Base-by-base conservation (phyloP, 495 filamentous ascomycete species). In the Apiosordaria backusii region DNA sequence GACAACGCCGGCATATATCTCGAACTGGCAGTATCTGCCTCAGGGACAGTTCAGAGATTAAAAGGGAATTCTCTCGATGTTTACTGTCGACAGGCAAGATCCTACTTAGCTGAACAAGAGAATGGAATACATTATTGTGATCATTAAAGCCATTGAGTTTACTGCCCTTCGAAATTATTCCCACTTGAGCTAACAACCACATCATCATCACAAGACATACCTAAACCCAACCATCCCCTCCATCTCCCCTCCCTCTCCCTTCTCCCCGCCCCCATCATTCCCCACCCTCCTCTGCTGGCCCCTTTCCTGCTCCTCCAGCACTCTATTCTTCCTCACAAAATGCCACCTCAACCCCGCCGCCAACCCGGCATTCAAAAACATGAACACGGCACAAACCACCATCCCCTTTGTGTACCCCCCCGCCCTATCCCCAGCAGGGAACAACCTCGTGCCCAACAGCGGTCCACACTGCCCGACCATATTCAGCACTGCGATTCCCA, bases 381-480 rank as follows among this genome's bases (percentile, higher is more conserved):
- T 89, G 70, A 92, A 91, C 2, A 83, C 86, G 0, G 88, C 89
- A 72, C 89, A 91, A 52, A 91, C 79, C 18, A 76, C 77, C 82
- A 89, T 89, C 0, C 90, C 90, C 62, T 80, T 83, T n/a, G 82
- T 72, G 68, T 86, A 92, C 35, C 35, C 85, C 35, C 35, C 85
- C 3, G 90, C 90, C 1, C 71, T 77, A 26, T 91, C 83, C 1
- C 65, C 71, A 1, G 76, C 73, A 0, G 89, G 89, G 70, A 90
- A 93, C 2, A 91, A 61, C 50, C 89, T 84, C 6, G 89, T 91
- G 1, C 90, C 90, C 18, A 94, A 74, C 13, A 93, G 79, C 4
- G 91, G 90, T 1, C 89, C 87, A 63, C 84, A 85, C 70, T 94
- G 91, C 1, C 91, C 90, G 45, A 93, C 78, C 19, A 88, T 62